phyloP scores from a whole-genome alignment of 2,329 filamentous ascomycete species.

The Xylaria sp. region DNA sequence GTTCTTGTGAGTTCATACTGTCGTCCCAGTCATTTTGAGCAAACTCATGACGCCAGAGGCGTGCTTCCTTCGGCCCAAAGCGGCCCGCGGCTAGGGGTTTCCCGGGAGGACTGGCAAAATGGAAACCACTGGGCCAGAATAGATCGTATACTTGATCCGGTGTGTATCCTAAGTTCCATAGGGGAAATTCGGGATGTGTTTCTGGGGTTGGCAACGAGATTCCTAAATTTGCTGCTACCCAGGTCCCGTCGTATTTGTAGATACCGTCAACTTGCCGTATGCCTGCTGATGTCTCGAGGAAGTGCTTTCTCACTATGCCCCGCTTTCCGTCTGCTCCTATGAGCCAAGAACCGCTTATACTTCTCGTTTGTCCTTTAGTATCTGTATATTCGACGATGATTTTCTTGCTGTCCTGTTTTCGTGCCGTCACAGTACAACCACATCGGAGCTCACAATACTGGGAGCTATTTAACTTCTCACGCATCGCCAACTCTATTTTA shows the following conservation, averaged over 20 bases:
- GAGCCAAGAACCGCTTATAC: constrained; percentile 45
- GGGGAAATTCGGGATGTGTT: constrained; percentile 60
- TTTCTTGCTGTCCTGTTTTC: constrained; percentile 29
- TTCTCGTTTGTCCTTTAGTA: constrained; percentile 15
- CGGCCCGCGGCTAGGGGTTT: constrained; percentile 58
- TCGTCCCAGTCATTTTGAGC: constrained; percentile 46
- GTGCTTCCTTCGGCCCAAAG: constrained; percentile 55
- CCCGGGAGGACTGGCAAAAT: constrained; percentile 57
- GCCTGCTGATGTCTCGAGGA: constrained; percentile 55
- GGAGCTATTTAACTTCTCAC: constrained; percentile 30
- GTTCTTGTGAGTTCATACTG: constrained; percentile 48
- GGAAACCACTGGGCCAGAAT: constrained; percentile 58
- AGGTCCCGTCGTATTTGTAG: constrained; percentile 54
- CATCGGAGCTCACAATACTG: constrained; percentile 40
- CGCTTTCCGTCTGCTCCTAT: constrained; percentile 61
- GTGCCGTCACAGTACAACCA: constrained; percentile 38
- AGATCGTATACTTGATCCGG: constrained; percentile 60
- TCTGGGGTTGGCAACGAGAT: constrained; percentile 57
- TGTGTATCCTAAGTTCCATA: constrained; percentile 59
- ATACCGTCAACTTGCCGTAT: constrained; percentile 52
- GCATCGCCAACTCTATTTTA: constrained; percentile 36
- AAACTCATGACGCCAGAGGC: constrained; percentile 58
- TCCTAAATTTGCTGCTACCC: constrained; percentile 61
- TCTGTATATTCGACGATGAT: constrained; percentile 38
- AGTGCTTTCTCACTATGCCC: constrained; percentile 58